Evolutionary conservation across 2,329 filamentous ascomycete species (phyloP), one percentile per base, ranked within the genome.

Genomic region (Ustilaginoidea virens): DNA sequence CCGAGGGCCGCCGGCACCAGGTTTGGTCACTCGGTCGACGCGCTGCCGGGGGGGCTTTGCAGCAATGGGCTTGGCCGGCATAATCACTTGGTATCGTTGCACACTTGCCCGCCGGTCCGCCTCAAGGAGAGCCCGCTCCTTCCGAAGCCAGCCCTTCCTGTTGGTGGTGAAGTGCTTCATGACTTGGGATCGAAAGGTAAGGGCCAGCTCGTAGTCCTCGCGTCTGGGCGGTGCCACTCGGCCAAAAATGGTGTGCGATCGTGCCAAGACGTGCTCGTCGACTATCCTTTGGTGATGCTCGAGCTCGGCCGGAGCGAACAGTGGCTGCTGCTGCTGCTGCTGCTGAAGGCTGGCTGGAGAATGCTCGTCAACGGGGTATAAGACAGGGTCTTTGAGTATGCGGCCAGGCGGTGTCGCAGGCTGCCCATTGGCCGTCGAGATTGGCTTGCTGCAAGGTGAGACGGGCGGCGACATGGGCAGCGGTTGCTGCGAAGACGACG

Each of bases 401-500:
- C 50, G 45, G 23, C 35, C 33, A 14, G 45, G 37, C 12, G 51
- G 41, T 10, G 50, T 50, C 4, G 39, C 33, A 0, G 48, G 39
- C 2, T 41, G 39, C 20, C 50, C 42, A 18, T 38, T 44, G 25
- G 45, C 40, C 17, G 47, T 45, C 27, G 56, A 49, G 28, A 55
- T 48, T 3, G 48, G 36, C 29, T 56, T 59, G 33, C 53, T 58
- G 32, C 58, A 58, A 5, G 53, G 52, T 18, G 70, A 74, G 30
- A 73, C 60, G 4, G 70, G 70, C 16, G 70, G 70, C 19, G 70
- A 75, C 39, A 70, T 57, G 26, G 53, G 59, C 38, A 54, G 48
- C 15, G 46, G 48, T 23, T 45, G 48, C 36, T 50, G 52, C 35
- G 44, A 35, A 28, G 46, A 43, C 27, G 43, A 29, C 27, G 39